A percentile compares a stretch with the other conserved stretches of the same genome.
Evolutionary conservation across 2,329 filamentous ascomycete genomes (phyloP).

Genomic region (Aspergillus fructus): DNA sequence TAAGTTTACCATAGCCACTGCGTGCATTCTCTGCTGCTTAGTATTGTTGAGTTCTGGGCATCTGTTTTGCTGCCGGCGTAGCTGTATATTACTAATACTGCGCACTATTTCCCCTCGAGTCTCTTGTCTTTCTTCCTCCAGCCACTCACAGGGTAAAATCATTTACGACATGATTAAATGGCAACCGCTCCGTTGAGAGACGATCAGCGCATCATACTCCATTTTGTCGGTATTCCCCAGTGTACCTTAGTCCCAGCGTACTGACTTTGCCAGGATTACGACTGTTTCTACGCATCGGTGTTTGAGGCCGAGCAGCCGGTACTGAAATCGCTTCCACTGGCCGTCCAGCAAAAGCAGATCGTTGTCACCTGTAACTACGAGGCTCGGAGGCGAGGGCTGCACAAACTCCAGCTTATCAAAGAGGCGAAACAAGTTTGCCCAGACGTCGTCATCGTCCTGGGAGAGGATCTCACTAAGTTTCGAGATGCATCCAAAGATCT

Average conservation of each 20-base stretch:
- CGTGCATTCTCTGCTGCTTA: background rate
- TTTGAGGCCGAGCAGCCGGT: slow-evolving; percentile 77
- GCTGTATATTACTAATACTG: background rate
- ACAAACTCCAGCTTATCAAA: slow-evolving; percentile 80
- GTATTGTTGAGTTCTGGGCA: background rate
- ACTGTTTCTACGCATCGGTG: slow-evolving; percentile 91
- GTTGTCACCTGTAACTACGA: slow-evolving; percentile 93
- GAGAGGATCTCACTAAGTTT: slow-evolving; percentile 83
- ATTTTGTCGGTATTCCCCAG: slow-evolving; percentile 63
- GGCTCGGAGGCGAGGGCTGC: slow-evolving; percentile 63
- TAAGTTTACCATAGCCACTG: background rate
- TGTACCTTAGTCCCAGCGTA: background rate
- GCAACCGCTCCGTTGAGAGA: slow-evolving; percentile 41
- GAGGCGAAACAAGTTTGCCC: slow-evolving; percentile 80
- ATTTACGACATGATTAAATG: slow-evolving; percentile 12
- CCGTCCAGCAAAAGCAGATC: slow-evolving; percentile 90
- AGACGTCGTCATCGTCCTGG: slow-evolving; percentile 79
- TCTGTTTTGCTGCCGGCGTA: background rate
- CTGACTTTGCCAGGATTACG: slow-evolving; percentile 42
- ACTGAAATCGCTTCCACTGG: slow-evolving; percentile 71
- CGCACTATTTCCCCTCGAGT: background rate
- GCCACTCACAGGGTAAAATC: background rate
- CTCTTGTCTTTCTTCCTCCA: background rate
- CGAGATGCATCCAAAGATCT: slow-evolving; percentile 81
- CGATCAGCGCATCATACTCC: slow-evolving; percentile 70